phyloP scores from a whole-genome alignment of 306 rosid species.

The Nissolia schottii region DNA sequence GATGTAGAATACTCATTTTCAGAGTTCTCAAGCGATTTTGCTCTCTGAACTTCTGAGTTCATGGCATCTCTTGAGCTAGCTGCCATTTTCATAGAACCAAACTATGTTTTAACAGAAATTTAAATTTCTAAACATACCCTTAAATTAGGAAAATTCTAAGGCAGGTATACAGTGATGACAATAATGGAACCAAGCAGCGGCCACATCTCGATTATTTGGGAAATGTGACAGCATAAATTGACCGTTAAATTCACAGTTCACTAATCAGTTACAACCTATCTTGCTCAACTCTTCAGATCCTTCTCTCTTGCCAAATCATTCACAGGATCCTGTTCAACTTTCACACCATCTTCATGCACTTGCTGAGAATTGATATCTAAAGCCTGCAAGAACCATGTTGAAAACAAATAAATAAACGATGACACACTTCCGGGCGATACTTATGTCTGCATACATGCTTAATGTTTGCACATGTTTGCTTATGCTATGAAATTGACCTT shows the following conservation, averaged over 20 bases:
- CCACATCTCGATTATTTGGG: constrained; percentile 21
- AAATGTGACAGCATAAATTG: background rate
- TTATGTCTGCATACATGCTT: background rate
- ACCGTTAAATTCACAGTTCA: constrained; percentile 15
- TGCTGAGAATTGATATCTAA: constrained; percentile 49
- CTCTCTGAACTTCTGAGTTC: too few relatives aligned
- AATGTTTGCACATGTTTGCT: background rate
- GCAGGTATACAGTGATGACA: background rate
- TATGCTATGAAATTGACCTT: constrained; percentile 47
- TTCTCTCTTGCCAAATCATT: constrained; percentile 55
- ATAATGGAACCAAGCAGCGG: background rate
- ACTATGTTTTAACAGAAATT: background rate
- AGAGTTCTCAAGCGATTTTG: too few relatives aligned
- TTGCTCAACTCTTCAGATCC: constrained; percentile 16
- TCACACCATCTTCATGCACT: constrained; percentile 49
- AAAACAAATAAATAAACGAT: background rate
- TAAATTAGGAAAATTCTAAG: background rate
- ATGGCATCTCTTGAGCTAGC: too few relatives aligned
- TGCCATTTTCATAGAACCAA: too few relatives aligned
- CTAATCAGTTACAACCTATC: constrained; percentile 4
- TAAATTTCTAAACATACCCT: background rate
- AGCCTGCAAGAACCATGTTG: constrained; percentile 47
- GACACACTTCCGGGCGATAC: background rate
- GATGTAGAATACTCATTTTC: too few relatives aligned
- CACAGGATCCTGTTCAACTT: constrained; percentile 48